Conservation (phyloP, 1,139 yeast species). For the Candida gigantensis region DNA sequence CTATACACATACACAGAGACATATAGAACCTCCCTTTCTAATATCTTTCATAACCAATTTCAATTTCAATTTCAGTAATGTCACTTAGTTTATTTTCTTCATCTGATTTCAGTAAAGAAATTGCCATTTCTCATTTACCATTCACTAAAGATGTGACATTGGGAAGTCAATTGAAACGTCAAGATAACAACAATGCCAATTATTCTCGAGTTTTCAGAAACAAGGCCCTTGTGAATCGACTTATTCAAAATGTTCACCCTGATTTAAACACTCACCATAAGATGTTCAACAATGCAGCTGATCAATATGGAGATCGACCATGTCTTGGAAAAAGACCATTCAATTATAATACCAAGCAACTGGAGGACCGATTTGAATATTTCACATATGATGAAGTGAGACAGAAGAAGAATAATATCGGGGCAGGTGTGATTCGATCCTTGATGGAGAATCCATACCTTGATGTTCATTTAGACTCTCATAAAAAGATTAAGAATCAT, state of each 20-base stretch:
- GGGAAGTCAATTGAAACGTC: conserved; percentile 7
- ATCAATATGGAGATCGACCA: conserved; percentile 21
- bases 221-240: conserved; percentile 11
- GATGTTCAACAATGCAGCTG: conserved; percentile 27
- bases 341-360: conserved; percentile 22
- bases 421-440: conserved; percentile 31
- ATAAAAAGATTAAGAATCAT: conserved; percentile 26
- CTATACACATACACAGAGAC: too few relatives aligned
- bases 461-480: conserved; percentile 19
- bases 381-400: conserved; percentile 19
- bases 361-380: conserved; percentile 18
- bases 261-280: conserved; percentile 31
- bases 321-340: conserved; percentile 32
- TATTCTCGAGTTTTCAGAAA: conserved; percentile 16
- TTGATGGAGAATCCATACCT: conserved; percentile 27
- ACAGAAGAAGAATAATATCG: conserved; percentile 23
- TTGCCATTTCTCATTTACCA: conserved; percentile 18
- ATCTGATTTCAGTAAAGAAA: conserved; percentile 10
- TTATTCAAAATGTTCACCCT: conserved; percentile 18
- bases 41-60: too few relatives aligned
- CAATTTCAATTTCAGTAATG: neutral
- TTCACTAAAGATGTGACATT: conserved; percentile 10
- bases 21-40: too few relatives aligned
- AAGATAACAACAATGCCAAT: conserved; percentile 8
- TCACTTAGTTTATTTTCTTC: conserved; percentile 10